These are phyloP conservation scores for Actinomortierella wolfii DNA, from an alignment of 371 early-diverging fungal species.

Conservation along the genomic window DNA sequence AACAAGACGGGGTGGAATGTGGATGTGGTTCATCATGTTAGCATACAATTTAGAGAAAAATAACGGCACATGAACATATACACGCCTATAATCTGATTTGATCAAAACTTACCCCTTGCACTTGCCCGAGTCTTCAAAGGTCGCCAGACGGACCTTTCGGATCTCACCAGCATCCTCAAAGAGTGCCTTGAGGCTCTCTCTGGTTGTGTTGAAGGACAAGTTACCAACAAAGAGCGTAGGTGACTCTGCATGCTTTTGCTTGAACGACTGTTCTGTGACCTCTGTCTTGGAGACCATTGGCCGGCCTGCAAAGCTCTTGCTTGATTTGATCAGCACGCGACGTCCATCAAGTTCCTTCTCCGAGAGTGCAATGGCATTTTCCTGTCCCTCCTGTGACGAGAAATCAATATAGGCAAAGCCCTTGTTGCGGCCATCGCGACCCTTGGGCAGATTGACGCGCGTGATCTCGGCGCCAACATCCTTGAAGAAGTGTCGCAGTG, in stretches of 20 bases:
- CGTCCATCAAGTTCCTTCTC: slow-evolving; percentile 67
- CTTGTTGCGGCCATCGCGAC: slow-evolving; percentile 44
- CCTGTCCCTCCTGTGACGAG: slow-evolving; percentile 55
- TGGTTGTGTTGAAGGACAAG: slow-evolving; percentile 71
- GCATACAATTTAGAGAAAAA: not conserved
- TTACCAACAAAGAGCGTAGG: slow-evolving; percentile 86
- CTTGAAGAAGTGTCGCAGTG: slow-evolving; percentile 61
- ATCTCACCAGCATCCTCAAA: slow-evolving; percentile 71
- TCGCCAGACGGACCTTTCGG: slow-evolving; percentile 68
- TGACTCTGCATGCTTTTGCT: slow-evolving; percentile 65
- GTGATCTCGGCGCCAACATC: slow-evolving; percentile 62
- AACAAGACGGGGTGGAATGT: not conserved
- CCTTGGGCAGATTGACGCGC: slow-evolving; percentile 72
- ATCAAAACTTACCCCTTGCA: slow-evolving; percentile 71
- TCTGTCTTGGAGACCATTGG: slow-evolving; percentile 31
- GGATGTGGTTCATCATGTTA: not conserved
- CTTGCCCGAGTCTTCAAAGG: slow-evolving; percentile 77
- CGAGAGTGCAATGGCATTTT: slow-evolving; percentile 60
- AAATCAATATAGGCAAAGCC: slow-evolving; percentile 80
- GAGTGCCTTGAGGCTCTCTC: slow-evolving; percentile 60
- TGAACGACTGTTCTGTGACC: slow-evolving; percentile 25
- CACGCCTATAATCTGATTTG: not conserved
- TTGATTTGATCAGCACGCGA: slow-evolving; percentile 69
- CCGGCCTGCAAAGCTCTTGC: slow-evolving; percentile 62
- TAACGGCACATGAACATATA: not conserved